Evolutionary conservation across 1,284 basidiomycete genomes (phyloP).

Genomic region (Moesziomyces antarcticus): DNA sequence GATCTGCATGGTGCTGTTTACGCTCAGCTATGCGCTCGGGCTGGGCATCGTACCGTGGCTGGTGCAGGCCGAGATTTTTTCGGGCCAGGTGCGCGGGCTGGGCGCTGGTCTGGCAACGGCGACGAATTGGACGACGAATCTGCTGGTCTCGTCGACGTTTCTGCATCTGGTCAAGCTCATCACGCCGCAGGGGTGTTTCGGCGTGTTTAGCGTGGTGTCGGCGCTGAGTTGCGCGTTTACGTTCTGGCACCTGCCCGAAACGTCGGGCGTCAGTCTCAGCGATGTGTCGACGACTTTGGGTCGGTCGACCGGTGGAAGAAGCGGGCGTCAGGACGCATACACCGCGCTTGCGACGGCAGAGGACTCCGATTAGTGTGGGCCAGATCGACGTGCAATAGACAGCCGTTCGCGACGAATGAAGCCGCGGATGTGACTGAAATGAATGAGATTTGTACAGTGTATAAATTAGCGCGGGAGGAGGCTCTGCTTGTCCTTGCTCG

Average conservation of each 20-base stretch:
- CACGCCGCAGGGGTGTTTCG: slow-evolving; percentile 46
- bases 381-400: too few relatives aligned
- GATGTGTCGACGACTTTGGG: slow-evolving; percentile 19
- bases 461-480: slow-evolving; percentile 14
- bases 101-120: slow-evolving; percentile 54
- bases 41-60: slow-evolving; percentile 61
- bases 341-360: slow-evolving; percentile 22
- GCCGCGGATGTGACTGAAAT: too few relatives aligned
- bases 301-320: not conserved
- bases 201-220: slow-evolving; percentile 41
- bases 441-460: too few relatives aligned
- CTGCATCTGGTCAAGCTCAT: slow-evolving; percentile 47
- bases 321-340: slow-evolving; percentile 11
- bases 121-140: slow-evolving; percentile 51
- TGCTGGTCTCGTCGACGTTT: slow-evolving; percentile 47
- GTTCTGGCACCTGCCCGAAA: slow-evolving; percentile 51
- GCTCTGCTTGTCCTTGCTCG: not conserved
- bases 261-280: slow-evolving; percentile 38
- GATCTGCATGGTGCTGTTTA: slow-evolving; percentile 44
- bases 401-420: too few relatives aligned
- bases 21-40: slow-evolving; percentile 57
- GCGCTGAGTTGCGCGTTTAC: slow-evolving; percentile 52
- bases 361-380: slow-evolving; percentile 8
- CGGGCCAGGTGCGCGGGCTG: slow-evolving; percentile 37
- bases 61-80: slow-evolving; percentile 56